Evolutionary conservation across 2,329 filamentous ascomycete species (phyloP).

Genomic region (Alternaria gansuensis): DNA sequence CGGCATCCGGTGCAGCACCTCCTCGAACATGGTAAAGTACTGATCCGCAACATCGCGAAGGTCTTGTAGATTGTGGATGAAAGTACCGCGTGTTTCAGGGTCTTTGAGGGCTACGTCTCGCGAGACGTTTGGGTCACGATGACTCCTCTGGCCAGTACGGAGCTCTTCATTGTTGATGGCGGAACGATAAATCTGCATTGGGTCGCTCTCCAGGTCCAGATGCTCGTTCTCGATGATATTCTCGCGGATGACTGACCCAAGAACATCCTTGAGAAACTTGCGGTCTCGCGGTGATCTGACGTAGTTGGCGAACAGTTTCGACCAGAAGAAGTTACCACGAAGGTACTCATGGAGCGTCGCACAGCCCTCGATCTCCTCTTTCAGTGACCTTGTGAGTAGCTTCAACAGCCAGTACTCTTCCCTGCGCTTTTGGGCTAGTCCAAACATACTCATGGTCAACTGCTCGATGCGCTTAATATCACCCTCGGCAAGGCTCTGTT

Average conservation of each 20-base stretch:
- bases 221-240: constrained; percentile 92
- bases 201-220: constrained; percentile 93
- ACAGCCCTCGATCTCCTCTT: constrained; percentile 83
- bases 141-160: constrained; percentile 84
- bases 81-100: constrained; percentile 87
- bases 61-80: constrained; percentile 93
- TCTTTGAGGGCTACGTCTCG: constrained; percentile 96
- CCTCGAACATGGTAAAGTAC: constrained; percentile 82
- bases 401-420: constrained; percentile 98
- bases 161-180: constrained; percentile 98
- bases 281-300: constrained; percentile 89
- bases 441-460: constrained; percentile 94
- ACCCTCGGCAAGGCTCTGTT: constrained; percentile 86
- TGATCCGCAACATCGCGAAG: constrained; percentile 94
- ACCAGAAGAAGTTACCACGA: constrained; percentile 92
- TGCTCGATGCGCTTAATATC: constrained; percentile 93
- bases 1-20: constrained; percentile 85
- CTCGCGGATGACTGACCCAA: constrained; percentile 85
- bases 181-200: constrained; percentile 94
- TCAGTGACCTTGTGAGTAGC: constrained; percentile 80
- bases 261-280: constrained; percentile 86
- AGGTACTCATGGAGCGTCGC: constrained; percentile 81
- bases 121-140: constrained; percentile 81
- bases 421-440: constrained; percentile 93
- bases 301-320: constrained; percentile 85